Evolutionary conservation across 208 protist genomes (phyloP).

Genomic region (Acanthamoeba triangularis): DNA sequence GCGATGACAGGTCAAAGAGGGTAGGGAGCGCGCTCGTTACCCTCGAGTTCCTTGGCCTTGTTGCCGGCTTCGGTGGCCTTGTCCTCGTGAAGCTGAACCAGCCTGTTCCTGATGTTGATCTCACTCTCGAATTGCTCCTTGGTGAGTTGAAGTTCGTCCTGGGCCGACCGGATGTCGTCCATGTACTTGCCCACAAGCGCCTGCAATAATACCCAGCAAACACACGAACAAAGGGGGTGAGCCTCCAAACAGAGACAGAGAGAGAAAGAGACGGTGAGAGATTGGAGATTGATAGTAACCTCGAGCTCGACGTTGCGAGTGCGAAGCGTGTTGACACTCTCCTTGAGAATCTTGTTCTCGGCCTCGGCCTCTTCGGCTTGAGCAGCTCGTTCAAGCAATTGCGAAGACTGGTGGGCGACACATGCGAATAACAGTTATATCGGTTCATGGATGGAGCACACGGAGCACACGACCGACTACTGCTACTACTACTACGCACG

Average conservation of each 20-base stretch:
- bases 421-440: neutral
- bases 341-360: conserved; percentile 23
- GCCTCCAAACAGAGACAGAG: neutral
- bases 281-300: neutral
- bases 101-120: conserved; percentile 12
- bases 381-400: conserved; percentile 1
- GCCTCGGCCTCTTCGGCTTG: conserved; percentile 10
- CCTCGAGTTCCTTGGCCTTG: conserved; percentile 5
- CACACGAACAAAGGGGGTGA: neutral
- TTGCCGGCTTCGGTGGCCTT: neutral
- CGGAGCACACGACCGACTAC: too few relatives aligned
- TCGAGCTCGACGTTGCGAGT: conserved; percentile 15
- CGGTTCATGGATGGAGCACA: neutral
- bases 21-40: neutral
- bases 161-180: conserved; percentile 3
- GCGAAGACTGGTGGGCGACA: neutral
- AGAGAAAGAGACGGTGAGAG: neutral
- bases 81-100: conserved; percentile 29
- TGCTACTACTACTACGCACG: too few relatives aligned
- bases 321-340: neutral
- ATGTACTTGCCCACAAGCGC: conserved; percentile 13
- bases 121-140: conserved; percentile 25
- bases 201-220: neutral
- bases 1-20: neutral
- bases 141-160: conserved; percentile 25